A percentile compares a stretch with the other conserved stretches of the same genome.
Evolutionary conservation across 805 yeast genomes (phyloP).

Genomic region (Zygosaccharomyces lentus): DNA sequence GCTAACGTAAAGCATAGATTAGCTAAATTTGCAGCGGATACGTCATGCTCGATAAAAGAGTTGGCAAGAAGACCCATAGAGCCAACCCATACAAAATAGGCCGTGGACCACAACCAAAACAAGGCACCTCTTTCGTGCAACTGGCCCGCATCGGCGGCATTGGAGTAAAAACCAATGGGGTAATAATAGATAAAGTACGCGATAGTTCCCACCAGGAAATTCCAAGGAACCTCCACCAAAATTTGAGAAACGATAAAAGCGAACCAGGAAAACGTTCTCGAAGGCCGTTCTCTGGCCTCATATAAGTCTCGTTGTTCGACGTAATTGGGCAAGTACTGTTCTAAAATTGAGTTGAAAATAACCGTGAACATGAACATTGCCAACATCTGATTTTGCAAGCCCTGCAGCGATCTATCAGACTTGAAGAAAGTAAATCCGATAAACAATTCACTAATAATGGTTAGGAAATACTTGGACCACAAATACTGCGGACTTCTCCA

Average conservation of each 20-base stretch:
- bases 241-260: slow-evolving; percentile 60
- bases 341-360: slow-evolving; percentile 51
- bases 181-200: slow-evolving; percentile 65
- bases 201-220: slow-evolving; percentile 54
- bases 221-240: slow-evolving; percentile 64
- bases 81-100: slow-evolving; percentile 51
- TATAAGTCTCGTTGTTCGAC: slow-evolving; percentile 59
- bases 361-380: slow-evolving; percentile 64
- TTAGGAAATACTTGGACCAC: slow-evolving; percentile 55
- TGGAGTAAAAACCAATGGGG: slow-evolving; percentile 60
- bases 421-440: slow-evolving; percentile 73
- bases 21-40: slow-evolving; percentile 60
- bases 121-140: slow-evolving; percentile 54
- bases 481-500: slow-evolving; percentile 63
- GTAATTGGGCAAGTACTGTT: slow-evolving; percentile 61
- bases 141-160: slow-evolving; percentile 51
- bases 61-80: slow-evolving; percentile 56
- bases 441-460: slow-evolving; percentile 52
- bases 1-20: slow-evolving; percentile 55
- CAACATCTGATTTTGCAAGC: slow-evolving; percentile 79
- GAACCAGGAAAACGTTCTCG: slow-evolving; percentile 65
- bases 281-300: slow-evolving; percentile 70
- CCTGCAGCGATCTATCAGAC: slow-evolving; percentile 58
- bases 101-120: slow-evolving; percentile 42
- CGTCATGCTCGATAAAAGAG: slow-evolving; percentile 55